Percentiles rank a stretch among this genome's conserved stretches.
Conservation (phyloP, 108 stramenopile species). For the Schizochytrium sp. region DNA sequence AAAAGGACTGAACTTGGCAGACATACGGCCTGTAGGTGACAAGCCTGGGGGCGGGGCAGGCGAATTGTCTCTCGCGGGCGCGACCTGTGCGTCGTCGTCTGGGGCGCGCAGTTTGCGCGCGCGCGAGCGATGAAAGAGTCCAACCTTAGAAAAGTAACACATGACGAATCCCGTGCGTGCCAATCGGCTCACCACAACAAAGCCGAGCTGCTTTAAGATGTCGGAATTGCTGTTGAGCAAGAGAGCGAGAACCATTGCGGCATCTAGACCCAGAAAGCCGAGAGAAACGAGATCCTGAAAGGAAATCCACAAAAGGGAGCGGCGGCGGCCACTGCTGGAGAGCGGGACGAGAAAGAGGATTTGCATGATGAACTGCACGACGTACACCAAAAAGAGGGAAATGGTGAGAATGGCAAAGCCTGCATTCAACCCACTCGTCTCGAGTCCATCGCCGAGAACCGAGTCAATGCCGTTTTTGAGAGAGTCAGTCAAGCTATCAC, state of each 20-base stretch:
- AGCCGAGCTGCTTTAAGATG: background rate
- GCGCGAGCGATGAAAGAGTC: background rate
- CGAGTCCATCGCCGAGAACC: background rate
- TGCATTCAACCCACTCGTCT: background rate
- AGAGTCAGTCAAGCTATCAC: background rate
- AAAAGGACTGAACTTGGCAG: background rate
- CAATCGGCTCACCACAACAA: background rate
- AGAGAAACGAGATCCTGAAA: background rate
- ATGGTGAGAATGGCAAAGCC: background rate
- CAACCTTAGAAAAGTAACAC: background rate
- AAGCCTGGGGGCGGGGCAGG: background rate
- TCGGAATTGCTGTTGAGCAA: background rate
- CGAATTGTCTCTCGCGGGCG: background rate
- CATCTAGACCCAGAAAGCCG: background rate
- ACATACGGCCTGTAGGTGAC: background rate
- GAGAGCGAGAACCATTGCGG: background rate
- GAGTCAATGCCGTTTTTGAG: background rate
- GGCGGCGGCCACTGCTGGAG: background rate
- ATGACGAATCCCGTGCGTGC: background rate
- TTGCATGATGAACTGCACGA: background rate
- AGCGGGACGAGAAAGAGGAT: slow-evolving; percentile 2
- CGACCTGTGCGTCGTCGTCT: background rate
- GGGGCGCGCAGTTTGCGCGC: background rate
- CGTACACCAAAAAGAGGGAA: background rate
- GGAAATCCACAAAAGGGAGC: background rate